A percentile compares a stretch with the other conserved stretches of the same genome.
phyloP scores from a whole-genome alignment of 2,329 filamentous ascomycete genomes.

The Fusarium sp. region DNA sequence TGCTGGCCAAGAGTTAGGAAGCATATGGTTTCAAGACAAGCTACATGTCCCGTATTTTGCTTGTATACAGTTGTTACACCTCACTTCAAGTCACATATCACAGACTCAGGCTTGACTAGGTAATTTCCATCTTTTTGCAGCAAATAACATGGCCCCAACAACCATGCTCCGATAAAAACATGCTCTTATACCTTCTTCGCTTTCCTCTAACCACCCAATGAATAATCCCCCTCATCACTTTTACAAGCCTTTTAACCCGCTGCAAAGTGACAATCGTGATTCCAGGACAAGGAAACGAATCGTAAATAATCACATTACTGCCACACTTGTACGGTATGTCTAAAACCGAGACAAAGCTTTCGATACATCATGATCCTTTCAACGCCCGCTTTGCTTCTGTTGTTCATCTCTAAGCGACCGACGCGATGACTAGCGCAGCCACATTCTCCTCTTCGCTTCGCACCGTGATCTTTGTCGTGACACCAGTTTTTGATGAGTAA shows the following conservation, averaged over 20 bases:
- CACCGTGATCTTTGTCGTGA: constrained; percentile 94
- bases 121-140: constrained; percentile 31
- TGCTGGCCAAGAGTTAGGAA: accelerated
- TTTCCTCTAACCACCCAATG: constrained; percentile 30
- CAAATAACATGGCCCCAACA: constrained; percentile 27
- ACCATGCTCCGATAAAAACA: constrained; percentile 34
- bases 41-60: neutral
- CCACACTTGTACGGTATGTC: constrained; percentile 37
- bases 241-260: neutral
- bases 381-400: constrained; percentile 49
- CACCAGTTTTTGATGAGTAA: constrained; percentile 89
- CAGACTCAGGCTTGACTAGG: neutral
- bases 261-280: constrained; percentile 15
- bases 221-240: constrained; percentile 8
- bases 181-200: constrained; percentile 36
- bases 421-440: constrained; percentile 83
- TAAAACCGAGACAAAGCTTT: constrained; percentile 45
- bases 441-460: constrained; percentile 93
- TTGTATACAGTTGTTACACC: neutral
- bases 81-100: neutral
- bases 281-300: constrained; percentile 26
- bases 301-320: constrained; percentile 41
- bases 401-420: constrained; percentile 73
- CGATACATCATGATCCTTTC: constrained; percentile 50
- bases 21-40: neutral